Evolutionary conservation across 2,329 filamentous ascomycete genomes (phyloP).

Genomic region (Xylaria sp.): DNA sequence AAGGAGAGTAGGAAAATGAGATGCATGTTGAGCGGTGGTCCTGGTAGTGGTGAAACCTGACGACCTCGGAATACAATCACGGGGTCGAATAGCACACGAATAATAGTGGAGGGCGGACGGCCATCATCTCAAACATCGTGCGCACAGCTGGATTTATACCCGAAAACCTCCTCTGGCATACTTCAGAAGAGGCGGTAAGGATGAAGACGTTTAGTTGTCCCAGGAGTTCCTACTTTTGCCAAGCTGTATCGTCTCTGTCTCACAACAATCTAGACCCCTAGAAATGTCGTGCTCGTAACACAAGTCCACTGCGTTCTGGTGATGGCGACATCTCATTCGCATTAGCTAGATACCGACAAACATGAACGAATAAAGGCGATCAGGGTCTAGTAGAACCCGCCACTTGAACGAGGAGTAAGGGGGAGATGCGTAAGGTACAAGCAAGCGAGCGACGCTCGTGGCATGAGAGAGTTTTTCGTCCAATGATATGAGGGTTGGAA

Average conservation of each 20-base stretch:
- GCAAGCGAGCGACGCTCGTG: not conserved
- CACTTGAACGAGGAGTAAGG: too few relatives aligned
- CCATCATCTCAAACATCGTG: too few relatives aligned
- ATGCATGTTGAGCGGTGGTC: conserved; percentile 14
- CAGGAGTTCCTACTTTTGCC: not conserved
- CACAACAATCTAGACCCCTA: not conserved
- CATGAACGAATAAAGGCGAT: too few relatives aligned
- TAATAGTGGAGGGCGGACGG: too few relatives aligned
- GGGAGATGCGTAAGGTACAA: not conserved
- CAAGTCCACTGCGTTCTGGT: not conserved
- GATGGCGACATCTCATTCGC: not conserved
- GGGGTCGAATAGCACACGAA: too few relatives aligned
- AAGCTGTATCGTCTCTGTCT: not conserved
- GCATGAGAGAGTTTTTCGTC: not conserved
- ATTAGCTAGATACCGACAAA: too few relatives aligned
- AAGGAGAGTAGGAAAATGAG: conserved; percentile 22
- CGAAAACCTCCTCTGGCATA: too few relatives aligned
- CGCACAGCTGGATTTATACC: too few relatives aligned
- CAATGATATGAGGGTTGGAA: not conserved
- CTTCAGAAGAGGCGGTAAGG: not conserved
- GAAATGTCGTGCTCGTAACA: not conserved
- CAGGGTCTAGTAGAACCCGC: too few relatives aligned
- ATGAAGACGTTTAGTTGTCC: not conserved
- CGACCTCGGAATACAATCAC: too few relatives aligned
- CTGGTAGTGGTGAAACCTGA: not conserved